Conservation (phyloP, 306 rosid species). For the Cucurbita pepo region DNA sequence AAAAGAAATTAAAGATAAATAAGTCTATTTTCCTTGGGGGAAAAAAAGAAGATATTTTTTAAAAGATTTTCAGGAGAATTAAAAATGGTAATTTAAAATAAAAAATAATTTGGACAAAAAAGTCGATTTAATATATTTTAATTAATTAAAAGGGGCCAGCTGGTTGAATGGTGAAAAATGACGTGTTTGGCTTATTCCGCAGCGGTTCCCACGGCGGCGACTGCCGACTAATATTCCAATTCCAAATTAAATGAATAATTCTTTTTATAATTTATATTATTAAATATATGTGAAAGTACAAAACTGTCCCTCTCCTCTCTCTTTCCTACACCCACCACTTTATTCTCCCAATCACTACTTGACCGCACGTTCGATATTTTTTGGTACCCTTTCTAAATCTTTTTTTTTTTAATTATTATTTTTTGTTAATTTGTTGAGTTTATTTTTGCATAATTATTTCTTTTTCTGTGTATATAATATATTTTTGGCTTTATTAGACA, state of each 20-base stretch:
- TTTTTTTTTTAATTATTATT: no score
- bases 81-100: neutral
- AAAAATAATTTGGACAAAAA: neutral
- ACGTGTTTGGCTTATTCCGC: neutral
- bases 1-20: neutral
- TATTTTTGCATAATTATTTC: neutral
- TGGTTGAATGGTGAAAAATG: neutral
- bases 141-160: neutral
- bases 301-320: neutral
- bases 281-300: neutral
- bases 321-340: neutral
- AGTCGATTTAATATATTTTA: neutral
- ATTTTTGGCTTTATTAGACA: neutral
- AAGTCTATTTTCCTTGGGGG: neutral
- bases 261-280: neutral
- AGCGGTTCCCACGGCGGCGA: constrained; percentile 1
- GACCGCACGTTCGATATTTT: neutral
- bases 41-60: no score
- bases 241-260: neutral
- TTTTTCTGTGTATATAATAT: neutral
- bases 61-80: no score
- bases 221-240: constrained; percentile 8
- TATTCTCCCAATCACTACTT: neutral
- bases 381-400: neutral
- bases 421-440: neutral